A percentile compares a stretch with the other conserved stretches of the same genome.
phyloP scores from a whole-genome alignment of 2,329 filamentous ascomycete genomes.

The Torrubiellomyces zombiae region DNA sequence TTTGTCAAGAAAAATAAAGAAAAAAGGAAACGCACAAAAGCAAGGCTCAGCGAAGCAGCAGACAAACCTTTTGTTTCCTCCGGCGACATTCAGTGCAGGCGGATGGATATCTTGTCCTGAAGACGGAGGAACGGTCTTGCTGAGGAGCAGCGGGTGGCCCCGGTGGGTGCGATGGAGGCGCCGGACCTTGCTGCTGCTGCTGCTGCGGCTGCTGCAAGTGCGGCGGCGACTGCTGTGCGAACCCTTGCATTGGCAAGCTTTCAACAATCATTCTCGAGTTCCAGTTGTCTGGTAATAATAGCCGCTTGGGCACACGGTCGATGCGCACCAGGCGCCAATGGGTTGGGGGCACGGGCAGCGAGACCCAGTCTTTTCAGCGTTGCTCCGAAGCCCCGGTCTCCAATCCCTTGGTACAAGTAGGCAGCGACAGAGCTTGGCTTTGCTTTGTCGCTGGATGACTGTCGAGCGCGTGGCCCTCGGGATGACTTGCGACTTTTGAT shows the following conservation, averaged over 20 bases:
- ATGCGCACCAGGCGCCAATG: too few species aligned
- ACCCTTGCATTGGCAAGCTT: constrained; percentile 11
- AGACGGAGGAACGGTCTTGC: constrained; percentile 3
- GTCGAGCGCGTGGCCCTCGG: too few species aligned
- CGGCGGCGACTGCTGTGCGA: constrained; percentile 6
- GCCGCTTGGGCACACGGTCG: too few species aligned
- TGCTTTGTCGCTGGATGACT: too few species aligned
- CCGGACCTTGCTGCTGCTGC: constrained; percentile 2
- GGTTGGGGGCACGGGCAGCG: too few species aligned
- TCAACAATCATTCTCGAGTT: constrained; percentile 17
- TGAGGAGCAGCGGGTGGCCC: neutral
- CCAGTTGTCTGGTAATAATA: too few species aligned
- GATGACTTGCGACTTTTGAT: too few species aligned
- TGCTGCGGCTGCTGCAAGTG: constrained; percentile 7
- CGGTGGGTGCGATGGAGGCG: constrained; percentile 4
- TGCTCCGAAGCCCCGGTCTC: too few species aligned
- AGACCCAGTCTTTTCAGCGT: too few species aligned
- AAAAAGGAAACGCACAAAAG: neutral
- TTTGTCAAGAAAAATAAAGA: neutral
- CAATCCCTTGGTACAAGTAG: too few species aligned
- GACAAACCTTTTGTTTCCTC: constrained; percentile 32
- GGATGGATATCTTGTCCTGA: constrained; percentile 14
- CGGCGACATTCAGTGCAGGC: constrained; percentile 34
- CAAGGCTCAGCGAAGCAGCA: neutral
- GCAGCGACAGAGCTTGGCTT: too few species aligned